Evolutionary conservation across 225 moss, liverwort and hornwort species (phyloP).

Genomic region (Straminergon stramineum): DNA sequence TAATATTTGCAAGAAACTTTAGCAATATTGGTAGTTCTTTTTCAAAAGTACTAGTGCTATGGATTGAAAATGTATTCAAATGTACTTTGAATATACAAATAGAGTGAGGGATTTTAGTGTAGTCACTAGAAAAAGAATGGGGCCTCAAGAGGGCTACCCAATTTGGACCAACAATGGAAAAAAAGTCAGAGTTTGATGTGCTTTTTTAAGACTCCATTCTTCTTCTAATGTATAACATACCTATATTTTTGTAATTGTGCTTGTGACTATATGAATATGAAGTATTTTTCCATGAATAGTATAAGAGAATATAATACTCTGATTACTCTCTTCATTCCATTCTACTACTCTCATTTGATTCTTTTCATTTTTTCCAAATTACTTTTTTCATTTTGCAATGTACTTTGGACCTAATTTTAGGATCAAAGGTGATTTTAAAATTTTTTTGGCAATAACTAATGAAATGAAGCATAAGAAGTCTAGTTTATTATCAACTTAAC

Average conservation of each 20-base stretch:
- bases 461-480: neutral
- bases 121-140: too few relatives aligned
- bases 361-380: rapidly evolving
- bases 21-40: neutral
- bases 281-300: neutral
- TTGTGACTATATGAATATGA: neutral
- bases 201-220: neutral
- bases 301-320: too few relatives aligned
- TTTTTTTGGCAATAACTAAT: too few relatives aligned
- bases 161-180: neutral
- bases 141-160: too few relatives aligned
- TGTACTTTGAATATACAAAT: neutral
- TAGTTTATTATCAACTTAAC: neutral
- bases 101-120: neutral
- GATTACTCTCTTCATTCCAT: neutral
- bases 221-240: neutral
- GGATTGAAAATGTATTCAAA: neutral
- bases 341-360: neutral
- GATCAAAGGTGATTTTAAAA: neutral
- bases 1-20: neutral
- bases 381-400: rapidly evolving
- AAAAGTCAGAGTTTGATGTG: neutral
- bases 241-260: neutral
- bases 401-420: neutral
- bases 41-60: neutral